Conservation (phyloP, 2,329 filamentous ascomycete species). For the Sporothrix sp. region DNA sequence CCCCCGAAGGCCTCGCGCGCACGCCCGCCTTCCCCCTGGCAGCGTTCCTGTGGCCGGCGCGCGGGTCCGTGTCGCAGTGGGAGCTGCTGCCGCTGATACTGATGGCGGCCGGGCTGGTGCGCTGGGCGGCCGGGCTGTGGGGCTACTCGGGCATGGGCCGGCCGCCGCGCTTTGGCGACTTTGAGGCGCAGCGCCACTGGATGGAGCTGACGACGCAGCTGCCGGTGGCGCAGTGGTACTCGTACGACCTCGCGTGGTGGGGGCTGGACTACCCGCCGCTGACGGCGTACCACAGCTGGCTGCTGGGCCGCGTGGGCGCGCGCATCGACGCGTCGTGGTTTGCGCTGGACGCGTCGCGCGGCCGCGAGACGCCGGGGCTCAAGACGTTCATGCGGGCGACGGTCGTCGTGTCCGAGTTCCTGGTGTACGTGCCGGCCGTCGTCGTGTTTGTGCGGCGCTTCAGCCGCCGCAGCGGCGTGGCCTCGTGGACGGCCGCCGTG, state of each 20-base stretch:
- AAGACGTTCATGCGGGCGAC: conserved; percentile 96
- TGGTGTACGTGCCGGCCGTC: conserved; percentile 76
- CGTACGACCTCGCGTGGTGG: conserved; percentile 95
- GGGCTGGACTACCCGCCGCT: conserved; percentile 94
- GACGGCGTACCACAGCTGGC: conserved; percentile 96
- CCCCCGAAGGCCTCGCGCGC: conserved; percentile 37
- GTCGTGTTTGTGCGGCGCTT: conserved; percentile 80
- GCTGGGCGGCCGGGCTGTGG: conserved; percentile 89
- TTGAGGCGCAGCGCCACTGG: conserved; percentile 97
- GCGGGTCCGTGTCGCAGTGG: conserved; percentile 81
- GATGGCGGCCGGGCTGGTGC: conserved; percentile 82
- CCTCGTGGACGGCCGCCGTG: conserved; percentile 72
- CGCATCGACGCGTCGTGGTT: conserved; percentile 81
- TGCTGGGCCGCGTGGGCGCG: conserved; percentile 77
- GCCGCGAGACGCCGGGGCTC: conserved; percentile 64
- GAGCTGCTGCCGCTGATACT: conserved; percentile 77
- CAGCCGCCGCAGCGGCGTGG: conserved; percentile 64
- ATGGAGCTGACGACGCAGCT: conserved; percentile 92
- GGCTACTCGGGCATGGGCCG: conserved; percentile 77
- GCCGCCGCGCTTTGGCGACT: conserved; percentile 92
- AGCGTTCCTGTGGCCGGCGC: conserved; percentile 88
- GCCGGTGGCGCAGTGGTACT: conserved; percentile 93
- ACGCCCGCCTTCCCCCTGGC: conserved; percentile 79
- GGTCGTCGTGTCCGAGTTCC: conserved; percentile 81
- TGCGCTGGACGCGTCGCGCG: conserved; percentile 70